These are phyloP conservation scores for Penicillium salamii DNA, from an alignment of 495 filamentous ascomycete genomes.

Conservation along the genomic window DNA sequence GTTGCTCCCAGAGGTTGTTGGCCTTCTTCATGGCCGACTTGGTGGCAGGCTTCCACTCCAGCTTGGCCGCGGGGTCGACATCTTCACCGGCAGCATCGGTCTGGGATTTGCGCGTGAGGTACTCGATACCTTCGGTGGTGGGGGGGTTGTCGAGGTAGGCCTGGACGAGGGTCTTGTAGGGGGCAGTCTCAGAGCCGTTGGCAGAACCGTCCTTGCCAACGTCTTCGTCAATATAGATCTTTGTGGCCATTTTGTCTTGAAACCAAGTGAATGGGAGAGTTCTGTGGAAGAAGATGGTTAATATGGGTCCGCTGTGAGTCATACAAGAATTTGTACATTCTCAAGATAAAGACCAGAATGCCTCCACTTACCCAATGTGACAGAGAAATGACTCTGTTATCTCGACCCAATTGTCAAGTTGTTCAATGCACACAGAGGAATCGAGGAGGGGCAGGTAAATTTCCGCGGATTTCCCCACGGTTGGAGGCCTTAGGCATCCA, in stretches of 20 bases:
- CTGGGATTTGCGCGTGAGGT: slow-evolving; percentile 65
- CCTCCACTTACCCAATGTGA: slow-evolving; percentile 1
- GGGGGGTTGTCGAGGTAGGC: slow-evolving; percentile 72
- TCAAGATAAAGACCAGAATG: background rate
- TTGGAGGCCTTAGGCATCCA: slow-evolving; percentile 37
- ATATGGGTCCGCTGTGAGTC: slow-evolving; percentile 11
- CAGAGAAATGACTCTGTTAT: slow-evolving; percentile 10
- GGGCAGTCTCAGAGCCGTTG: slow-evolving; percentile 65
- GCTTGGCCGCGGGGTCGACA: slow-evolving; percentile 41
- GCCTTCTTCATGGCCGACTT: slow-evolving; percentile 85
- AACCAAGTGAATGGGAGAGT: background rate
- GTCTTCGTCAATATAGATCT: slow-evolving; percentile 76
- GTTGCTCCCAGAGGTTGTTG: slow-evolving; percentile 63
- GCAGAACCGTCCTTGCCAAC: slow-evolving; percentile 68
- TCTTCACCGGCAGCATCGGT: slow-evolving; percentile 62
- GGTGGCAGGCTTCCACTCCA: slow-evolving; percentile 76
- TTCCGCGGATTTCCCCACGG: slow-evolving; percentile 30
- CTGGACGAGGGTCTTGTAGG: slow-evolving; percentile 76
- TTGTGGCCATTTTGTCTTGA: slow-evolving; percentile 23
- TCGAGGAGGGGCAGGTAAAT: slow-evolving; percentile 41
- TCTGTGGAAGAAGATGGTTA: background rate
- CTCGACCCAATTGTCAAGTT: slow-evolving; percentile 14
- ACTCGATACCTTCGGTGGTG: slow-evolving; percentile 52
- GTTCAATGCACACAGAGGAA: slow-evolving; percentile 15
- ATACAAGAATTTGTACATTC: background rate